A percentile compares a stretch with the other conserved stretches of the same genome.
Evolutionary conservation across 2,329 filamentous ascomycete genomes (phyloP).

Genomic region (Fusarium poae): DNA sequence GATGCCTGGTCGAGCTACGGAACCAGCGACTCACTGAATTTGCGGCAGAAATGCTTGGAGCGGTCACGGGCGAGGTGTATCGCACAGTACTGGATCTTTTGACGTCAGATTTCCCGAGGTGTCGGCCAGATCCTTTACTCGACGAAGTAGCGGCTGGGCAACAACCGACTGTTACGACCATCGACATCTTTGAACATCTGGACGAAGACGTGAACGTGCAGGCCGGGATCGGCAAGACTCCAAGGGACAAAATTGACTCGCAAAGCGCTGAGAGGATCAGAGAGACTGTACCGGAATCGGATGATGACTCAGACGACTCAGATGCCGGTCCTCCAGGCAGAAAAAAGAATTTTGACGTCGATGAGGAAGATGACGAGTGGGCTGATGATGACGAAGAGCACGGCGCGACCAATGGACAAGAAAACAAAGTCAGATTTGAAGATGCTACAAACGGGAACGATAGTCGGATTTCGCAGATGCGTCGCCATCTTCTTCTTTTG

Average conservation of each 20-base stretch:
- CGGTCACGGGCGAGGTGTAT: slow-evolving; percentile 83
- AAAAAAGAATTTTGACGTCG: slow-evolving; percentile 38
- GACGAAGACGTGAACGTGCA: slow-evolving; percentile 66
- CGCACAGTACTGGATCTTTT: slow-evolving; percentile 77
- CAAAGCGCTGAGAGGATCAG: slow-evolving; percentile 64
- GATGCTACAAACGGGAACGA: slow-evolving; percentile 58
- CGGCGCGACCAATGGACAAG: slow-evolving; percentile 52
- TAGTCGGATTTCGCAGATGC: slow-evolving; percentile 70
- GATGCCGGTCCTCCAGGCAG: slow-evolving; percentile 49
- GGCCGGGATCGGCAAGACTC: slow-evolving; percentile 68
- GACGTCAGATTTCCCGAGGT: slow-evolving; percentile 76
- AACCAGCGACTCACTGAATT: slow-evolving; percentile 82
- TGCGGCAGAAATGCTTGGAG: slow-evolving; percentile 76
- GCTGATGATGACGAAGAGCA: slow-evolving; percentile 53
- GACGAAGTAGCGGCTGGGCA: slow-evolving; percentile 51
- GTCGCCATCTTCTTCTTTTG: slow-evolving; percentile 80
- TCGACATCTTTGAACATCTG: slow-evolving; percentile 69
- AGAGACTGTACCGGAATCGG: slow-evolving; percentile 52
- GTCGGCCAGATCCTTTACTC: slow-evolving; percentile 68
- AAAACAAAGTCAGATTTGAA: slow-evolving; percentile 65
- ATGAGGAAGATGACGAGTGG: slow-evolving; percentile 54
- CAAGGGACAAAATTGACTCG: slow-evolving; percentile 61
- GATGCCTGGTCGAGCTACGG: slow-evolving; percentile 84
- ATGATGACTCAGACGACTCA: slow-evolving; percentile 55
- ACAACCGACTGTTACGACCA: slow-evolving; percentile 62